A percentile compares a stretch with the other conserved stretches of the same genome.
Conservation (phyloP, 306 rosid genomes). For the Casuarina glauca region DNA sequence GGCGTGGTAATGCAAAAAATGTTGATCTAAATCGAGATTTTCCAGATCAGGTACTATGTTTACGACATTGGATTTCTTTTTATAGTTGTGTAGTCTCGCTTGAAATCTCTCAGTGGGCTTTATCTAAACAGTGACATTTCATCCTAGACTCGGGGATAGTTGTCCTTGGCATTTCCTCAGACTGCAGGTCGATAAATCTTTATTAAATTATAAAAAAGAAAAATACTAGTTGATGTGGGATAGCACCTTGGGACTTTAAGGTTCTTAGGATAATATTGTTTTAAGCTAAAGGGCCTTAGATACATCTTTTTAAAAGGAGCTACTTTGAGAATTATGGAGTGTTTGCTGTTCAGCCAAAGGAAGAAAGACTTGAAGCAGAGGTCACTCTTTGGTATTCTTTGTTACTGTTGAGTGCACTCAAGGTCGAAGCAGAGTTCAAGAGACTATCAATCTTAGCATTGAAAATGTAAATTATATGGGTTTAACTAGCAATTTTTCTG, state of each 20-base stretch:
- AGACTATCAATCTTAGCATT: background rate
- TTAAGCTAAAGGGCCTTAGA: background rate
- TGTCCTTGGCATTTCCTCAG: background rate
- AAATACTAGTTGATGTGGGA: background rate
- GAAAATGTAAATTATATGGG: background rate
- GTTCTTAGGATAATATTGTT: background rate
- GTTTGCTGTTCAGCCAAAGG: background rate
- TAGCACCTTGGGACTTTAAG: background rate
- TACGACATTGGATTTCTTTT: background rate
- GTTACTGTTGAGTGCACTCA: background rate
- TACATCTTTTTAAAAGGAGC: background rate
- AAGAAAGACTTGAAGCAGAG: background rate
- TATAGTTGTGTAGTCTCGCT: background rate
- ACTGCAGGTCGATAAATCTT: background rate
- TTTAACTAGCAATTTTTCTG: background rate
- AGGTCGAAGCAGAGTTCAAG: background rate
- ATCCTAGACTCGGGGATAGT: background rate
- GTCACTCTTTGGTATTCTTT: background rate
- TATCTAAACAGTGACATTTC: background rate
- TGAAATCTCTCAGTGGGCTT: background rate
- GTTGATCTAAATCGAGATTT: constrained; percentile 92
- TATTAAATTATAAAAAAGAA: background rate
- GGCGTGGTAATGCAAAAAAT: constrained; percentile 79
- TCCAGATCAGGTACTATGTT: constrained; percentile 81
- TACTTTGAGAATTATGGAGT: background rate